A percentile compares a stretch with the other conserved stretches of the same genome.
Evolutionary conservation across 2,329 filamentous ascomycete species (phyloP).

Genomic region (Epichloe coenophiala): DNA sequence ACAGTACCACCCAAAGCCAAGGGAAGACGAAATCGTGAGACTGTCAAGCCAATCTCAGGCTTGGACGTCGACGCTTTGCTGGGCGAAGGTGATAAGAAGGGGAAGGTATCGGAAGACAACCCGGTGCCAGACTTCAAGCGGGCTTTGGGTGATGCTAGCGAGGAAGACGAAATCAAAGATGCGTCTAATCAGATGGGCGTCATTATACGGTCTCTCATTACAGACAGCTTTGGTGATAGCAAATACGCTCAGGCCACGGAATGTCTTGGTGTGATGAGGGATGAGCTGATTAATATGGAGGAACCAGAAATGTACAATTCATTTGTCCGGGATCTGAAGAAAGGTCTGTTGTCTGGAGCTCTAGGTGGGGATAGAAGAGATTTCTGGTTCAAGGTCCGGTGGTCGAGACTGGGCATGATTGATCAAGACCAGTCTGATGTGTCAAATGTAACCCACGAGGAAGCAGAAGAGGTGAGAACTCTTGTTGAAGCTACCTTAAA

Average conservation of each 20-base stretch:
- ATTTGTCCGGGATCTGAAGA: constrained; percentile 59
- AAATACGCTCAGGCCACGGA: constrained; percentile 66
- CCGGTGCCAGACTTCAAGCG: constrained; percentile 86
- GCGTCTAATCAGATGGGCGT: constrained; percentile 61
- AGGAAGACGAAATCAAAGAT: constrained; percentile 48
- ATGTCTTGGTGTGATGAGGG: constrained; percentile 62
- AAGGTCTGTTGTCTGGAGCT: constrained; percentile 51
- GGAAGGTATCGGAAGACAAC: constrained; percentile 48
- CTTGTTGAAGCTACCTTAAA: neutral
- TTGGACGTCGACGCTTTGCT: constrained; percentile 77
- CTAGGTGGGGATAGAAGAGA: constrained; percentile 66
- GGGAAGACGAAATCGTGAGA: constrained; percentile 55
- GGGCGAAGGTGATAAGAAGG: constrained; percentile 32
- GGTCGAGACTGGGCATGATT: constrained; percentile 58
- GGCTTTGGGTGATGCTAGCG: constrained; percentile 47
- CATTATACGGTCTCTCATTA: constrained; percentile 57
- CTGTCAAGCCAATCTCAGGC: constrained; percentile 73
- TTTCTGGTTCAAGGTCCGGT: constrained; percentile 67
- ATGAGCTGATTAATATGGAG: constrained; percentile 63
- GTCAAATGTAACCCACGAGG: constrained; percentile 54
- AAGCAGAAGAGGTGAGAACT: constrained; percentile 47
- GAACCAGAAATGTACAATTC: constrained; percentile 65
- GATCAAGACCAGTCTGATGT: constrained; percentile 46
- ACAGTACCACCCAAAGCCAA: constrained; percentile 67
- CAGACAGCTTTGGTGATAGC: constrained; percentile 59